Percentiles rank a stretch among this genome's conserved stretches.
phyloP scores from a whole-genome alignment of 129 eudicot species.

The Saussurea involucrata region DNA sequence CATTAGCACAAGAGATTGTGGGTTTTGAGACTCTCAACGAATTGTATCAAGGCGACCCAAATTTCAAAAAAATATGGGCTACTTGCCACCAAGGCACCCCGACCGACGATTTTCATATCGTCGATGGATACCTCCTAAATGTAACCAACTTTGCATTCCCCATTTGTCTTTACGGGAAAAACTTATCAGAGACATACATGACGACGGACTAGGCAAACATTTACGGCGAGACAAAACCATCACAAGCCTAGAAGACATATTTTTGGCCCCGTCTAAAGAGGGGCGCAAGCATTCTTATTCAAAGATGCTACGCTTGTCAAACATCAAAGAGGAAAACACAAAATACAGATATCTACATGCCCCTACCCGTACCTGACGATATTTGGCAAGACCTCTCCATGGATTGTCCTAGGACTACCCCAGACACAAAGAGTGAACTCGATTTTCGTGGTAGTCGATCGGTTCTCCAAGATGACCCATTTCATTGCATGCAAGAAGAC shows the following conservation, averaged over 20 bases:
- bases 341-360: background rate
- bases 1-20: background rate
- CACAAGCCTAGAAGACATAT: background rate
- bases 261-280: slow-evolving; percentile 1
- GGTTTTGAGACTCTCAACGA: background rate
- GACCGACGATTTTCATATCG: too few relatives aligned
- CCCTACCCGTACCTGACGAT: background rate
- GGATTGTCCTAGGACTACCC: background rate
- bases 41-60: too few relatives aligned
- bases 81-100: too few relatives aligned
- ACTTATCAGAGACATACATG: too few relatives aligned
- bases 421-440: background rate
- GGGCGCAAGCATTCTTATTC: background rate
- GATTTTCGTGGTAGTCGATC: background rate
- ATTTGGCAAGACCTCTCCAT: slow-evolving; percentile 11
- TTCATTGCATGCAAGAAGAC: background rate
- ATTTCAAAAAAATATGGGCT: too few relatives aligned
- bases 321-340: background rate
- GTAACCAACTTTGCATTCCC: too few relatives aligned
- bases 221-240: background rate
- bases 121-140: too few relatives aligned
- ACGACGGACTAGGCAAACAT: too few relatives aligned
- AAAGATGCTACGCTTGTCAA: background rate
- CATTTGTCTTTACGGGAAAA: too few relatives aligned
- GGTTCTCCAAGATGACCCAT: background rate